Base-by-base conservation (phyloP, 1,284 basidiomycete species). In the Rhodotorula sp. region DNA sequence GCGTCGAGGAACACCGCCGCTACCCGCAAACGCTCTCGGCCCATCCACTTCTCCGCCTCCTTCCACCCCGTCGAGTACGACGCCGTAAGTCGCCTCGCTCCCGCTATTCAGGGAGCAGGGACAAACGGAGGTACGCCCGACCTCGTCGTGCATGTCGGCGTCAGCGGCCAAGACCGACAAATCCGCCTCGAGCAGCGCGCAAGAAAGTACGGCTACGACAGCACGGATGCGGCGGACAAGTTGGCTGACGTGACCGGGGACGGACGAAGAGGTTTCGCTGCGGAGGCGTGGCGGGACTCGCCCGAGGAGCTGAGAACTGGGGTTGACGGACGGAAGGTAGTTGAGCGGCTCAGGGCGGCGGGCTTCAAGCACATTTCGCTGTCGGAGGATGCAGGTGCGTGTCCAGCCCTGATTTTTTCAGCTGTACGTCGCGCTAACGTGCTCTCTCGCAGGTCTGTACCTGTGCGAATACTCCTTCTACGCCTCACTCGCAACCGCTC, bases 131-230 rank as follows among this genome's bases (percentile, higher is more conserved):
- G 18, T 2, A 24, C n/a, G 34, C 59, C 54, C 10, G 59, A 68
- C 40, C 50, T 71, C 20, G n/a, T 71, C 20, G 44, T 71, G 15
- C 69, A 71, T n/a, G 63, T 67, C 22, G 69, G 69, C 26, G 69
- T 71, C 20, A 44, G 34, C 50, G 69, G 62, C 13, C 15, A 28
- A 8, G 47, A 46, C 5, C 63, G 65, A 24, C 24, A n/a, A 1
- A 37, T 71, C 30, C 58, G 46, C 13, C 37, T 71, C 18, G 69
- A 71, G 44, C 65, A 55, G 11, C 50, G 65, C 2, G 69, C 65
- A 1, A 50, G 69, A n/a, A 68, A 65, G 26, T 67, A 28, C 26
- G 69, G 65, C 1, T 71, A 68, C 58, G 52, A 62, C 26, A 58
- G 55, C 24, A 9, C 37, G 13, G 69, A 71, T 28, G 65, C 65